Conservation (phyloP, 192 early-diverging fungal genomes). For the Funneliformis mosseae region DNA sequence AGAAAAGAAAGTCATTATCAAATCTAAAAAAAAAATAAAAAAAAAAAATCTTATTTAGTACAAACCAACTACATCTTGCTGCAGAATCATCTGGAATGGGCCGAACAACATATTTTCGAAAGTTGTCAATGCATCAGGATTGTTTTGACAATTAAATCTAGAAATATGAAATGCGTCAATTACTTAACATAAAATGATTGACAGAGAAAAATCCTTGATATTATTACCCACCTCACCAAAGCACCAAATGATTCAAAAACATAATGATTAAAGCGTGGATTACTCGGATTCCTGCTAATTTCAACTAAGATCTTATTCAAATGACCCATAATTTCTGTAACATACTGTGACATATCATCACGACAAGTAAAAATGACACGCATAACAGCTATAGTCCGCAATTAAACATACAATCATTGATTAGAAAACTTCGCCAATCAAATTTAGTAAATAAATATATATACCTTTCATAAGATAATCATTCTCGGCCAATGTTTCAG, state of each 20-base stretch:
- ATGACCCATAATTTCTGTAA: conserved; percentile 69
- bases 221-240: conserved; percentile 62
- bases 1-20: background rate
- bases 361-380: conserved; percentile 80
- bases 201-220: background rate
- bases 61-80: conserved; percentile 71
- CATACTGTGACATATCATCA: conserved; percentile 72
- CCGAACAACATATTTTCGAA: conserved; percentile 89
- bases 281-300: conserved; percentile 94
- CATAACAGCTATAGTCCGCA: conserved; percentile 63
- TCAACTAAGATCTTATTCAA: conserved; percentile 78
- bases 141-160: conserved; percentile 79
- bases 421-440: background rate
- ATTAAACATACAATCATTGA: background rate
- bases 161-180: background rate
- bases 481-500: conserved; percentile 95
- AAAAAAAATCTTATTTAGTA: background rate
- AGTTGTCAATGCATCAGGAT: conserved; percentile 65
- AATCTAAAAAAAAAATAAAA: background rate
- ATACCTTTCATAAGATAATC: conserved; percentile 93
- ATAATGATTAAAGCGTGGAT: conserved; percentile 98
- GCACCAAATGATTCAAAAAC: conserved; percentile 92
- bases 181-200: background rate
- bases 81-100: conserved; percentile 87
- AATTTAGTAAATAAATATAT: background rate